Evolutionary conservation across 23 red algal species (phyloP).

Genomic region (Gracilaria caudata): DNA sequence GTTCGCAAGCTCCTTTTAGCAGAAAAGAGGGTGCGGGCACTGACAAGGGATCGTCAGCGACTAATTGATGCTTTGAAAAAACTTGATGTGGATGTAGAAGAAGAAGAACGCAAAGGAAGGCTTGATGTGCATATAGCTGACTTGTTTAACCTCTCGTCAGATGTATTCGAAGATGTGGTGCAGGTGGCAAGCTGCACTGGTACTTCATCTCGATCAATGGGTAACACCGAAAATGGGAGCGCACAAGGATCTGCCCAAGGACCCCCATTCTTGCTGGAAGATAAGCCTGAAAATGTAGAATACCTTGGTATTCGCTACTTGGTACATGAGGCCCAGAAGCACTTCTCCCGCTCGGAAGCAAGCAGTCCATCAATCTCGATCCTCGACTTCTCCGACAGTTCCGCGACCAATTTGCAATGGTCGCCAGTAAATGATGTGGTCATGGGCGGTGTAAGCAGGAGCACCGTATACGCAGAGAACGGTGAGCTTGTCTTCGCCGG

Average conservation of each 20-base stretch:
- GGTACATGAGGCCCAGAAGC: not conserved
- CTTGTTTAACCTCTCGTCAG: slow-evolving; percentile 77
- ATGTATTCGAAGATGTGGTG: slow-evolving; percentile 65
- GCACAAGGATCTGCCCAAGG: slow-evolving; percentile 70
- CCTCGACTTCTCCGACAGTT: slow-evolving; percentile 38
- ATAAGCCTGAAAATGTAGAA: slow-evolving; percentile 90
- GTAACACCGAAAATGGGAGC: slow-evolving; percentile 30
- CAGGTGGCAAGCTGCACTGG: slow-evolving; percentile 82
- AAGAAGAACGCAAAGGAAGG: slow-evolving; percentile 31
- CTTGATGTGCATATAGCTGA: slow-evolving; percentile 78
- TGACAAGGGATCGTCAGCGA: slow-evolving; percentile 70
- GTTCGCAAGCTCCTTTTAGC: slow-evolving; percentile 57
- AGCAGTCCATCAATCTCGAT: slow-evolving; percentile 8
- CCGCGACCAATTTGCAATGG: slow-evolving; percentile 46
- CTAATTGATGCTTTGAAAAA: slow-evolving; percentile 43
- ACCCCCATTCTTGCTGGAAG: slow-evolving; percentile 69
- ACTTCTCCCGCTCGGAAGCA: not conserved
- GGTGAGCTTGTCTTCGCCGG: slow-evolving; percentile 77
- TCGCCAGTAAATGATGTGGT: slow-evolving; percentile 92
- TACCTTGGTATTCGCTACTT: slow-evolving; percentile 71
- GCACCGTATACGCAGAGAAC: slow-evolving; percentile 54
- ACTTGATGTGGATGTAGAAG: slow-evolving; percentile 38
- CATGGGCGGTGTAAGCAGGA: slow-evolving; percentile 95
- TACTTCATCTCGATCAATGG: slow-evolving; percentile 53
- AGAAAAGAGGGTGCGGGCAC: slow-evolving; percentile 62